Conservation (phyloP, 106 monocot species). For the Cymbidium sinense region DNA sequence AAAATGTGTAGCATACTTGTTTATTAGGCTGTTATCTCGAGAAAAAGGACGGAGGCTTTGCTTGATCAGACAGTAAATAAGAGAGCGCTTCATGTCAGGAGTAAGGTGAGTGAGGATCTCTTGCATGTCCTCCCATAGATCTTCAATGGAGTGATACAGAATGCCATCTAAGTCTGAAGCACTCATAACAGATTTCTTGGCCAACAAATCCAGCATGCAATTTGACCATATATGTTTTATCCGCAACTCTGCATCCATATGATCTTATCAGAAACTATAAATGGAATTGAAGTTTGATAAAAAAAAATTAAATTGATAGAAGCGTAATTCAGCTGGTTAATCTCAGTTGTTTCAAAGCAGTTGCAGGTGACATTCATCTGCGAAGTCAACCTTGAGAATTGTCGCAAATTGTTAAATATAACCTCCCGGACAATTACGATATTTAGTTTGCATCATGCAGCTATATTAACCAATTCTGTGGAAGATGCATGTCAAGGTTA, state of each 20-base stretch:
- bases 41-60: conserved; percentile 8
- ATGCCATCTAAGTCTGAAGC: conserved; percentile 8
- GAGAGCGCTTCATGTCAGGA: conserved; percentile 7
- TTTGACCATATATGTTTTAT: conserved; percentile 17
- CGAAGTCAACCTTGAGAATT: neutral
- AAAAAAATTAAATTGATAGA: neutral
- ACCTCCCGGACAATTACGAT: neutral
- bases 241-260: conserved; percentile 28
- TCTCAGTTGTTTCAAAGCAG: neutral
- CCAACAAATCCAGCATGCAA: conserved; percentile 21
- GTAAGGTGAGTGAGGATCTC: conserved; percentile 3
- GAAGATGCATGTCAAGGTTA: too few species aligned
- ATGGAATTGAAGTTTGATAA: neutral
- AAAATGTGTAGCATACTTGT: conserved; percentile 3
- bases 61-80: conserved; percentile 27
- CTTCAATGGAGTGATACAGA: neutral
- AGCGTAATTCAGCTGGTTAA: neutral
- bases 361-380: neutral
- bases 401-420: neutral
- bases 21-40: conserved; percentile 6
- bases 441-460: neutral
- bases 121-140: neutral
- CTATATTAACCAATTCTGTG: too few species aligned
- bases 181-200: conserved; percentile 1
- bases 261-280: neutral